Base-by-base conservation (phyloP, 768 basidiomycete genomes). In the Xerocomus brunneocitrinus region DNA sequence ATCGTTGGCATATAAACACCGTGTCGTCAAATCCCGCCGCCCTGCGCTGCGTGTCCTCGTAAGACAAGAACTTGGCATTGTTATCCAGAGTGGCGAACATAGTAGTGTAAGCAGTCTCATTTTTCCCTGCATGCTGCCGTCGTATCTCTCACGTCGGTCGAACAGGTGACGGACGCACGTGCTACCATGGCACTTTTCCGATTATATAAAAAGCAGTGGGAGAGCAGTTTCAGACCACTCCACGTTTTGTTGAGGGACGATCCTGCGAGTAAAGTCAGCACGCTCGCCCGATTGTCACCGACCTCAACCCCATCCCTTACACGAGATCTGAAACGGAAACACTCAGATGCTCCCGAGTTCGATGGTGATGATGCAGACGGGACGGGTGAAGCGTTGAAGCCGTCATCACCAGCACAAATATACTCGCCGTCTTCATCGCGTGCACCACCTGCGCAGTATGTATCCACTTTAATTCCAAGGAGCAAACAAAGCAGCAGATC, bases 151-250 rank as follows among this genome's bases (percentile, higher is more conserved):
- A 46, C 40, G 25, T 49, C 13, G 40, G 25, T 16, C 36, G 25
- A 47, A 42, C 49, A 97, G 95, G 85, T 98, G 5, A 89, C 82
- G 16, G 95, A 98, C 66, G 93, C 95, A 1, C 80, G 95, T 48
- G 95, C 95, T 0, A 90, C 94, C 0, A 97, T 99, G 92, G 95
- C 92, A 0, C 74, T 98, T 36, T 98, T 89, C 67, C 79, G 93
- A 7, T 64, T 95, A 16, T 79, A 94, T 68, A 85, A 88, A 60
- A 83, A 82, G 48, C 77, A 82, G 44, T 98, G 91, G 91, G 95
- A 98, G 59, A 76, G 76, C 53, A 75, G 77, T 22, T 57, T 56
- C 27, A 61, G 45, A 44, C 41, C 47, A 27, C 25, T 46, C 24
- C 57, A 35, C 24, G 30, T 40, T 43, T 45, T 28, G 42, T 51